phyloP scores from a whole-genome alignment of 305 asterid genomes.

The Caryopteris hybrid region DNA sequence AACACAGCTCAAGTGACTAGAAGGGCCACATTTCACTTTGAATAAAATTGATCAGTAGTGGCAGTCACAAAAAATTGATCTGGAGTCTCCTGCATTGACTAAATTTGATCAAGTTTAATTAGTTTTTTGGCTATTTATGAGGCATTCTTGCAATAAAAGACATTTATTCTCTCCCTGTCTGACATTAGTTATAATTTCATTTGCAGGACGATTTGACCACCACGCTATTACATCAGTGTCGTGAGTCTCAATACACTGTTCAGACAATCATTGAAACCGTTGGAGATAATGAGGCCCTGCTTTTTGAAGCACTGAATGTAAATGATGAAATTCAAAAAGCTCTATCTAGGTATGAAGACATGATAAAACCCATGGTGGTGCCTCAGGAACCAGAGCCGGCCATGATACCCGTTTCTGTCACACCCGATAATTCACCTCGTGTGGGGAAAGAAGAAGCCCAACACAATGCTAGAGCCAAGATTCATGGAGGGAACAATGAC shows the following conservation, averaged over 20 bases:
- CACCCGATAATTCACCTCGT: conserved; percentile 56
- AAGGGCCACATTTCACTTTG: neutral
- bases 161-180: neutral
- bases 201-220: conserved; percentile 71
- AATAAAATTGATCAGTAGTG: neutral
- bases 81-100: neutral
- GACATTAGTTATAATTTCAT: neutral
- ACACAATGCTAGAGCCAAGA: conserved; percentile 30
- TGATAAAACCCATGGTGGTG: conserved; percentile 43
- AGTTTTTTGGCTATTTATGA: neutral
- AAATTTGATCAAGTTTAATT: neutral
- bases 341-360: conserved; percentile 55
- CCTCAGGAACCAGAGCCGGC: conserved; percentile 64
- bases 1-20: neutral
- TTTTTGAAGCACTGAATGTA: conserved; percentile 78
- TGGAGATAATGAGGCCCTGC: conserved; percentile 70
- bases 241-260: conserved; percentile 56
- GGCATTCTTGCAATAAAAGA: neutral
- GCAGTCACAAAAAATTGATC: neutral
- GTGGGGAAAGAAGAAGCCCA: conserved; percentile 53
- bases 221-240: conserved; percentile 69
- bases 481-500: conserved; percentile 41
- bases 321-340: conserved; percentile 78
- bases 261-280: conserved; percentile 66
- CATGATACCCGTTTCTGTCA: conserved; percentile 61